Percentiles rank a stretch among this genome's conserved stretches.
These are phyloP conservation scores for Gomphus bonarii DNA, from an alignment of 1,284 basidiomycete genomes.

Conservation along the genomic window DNA sequence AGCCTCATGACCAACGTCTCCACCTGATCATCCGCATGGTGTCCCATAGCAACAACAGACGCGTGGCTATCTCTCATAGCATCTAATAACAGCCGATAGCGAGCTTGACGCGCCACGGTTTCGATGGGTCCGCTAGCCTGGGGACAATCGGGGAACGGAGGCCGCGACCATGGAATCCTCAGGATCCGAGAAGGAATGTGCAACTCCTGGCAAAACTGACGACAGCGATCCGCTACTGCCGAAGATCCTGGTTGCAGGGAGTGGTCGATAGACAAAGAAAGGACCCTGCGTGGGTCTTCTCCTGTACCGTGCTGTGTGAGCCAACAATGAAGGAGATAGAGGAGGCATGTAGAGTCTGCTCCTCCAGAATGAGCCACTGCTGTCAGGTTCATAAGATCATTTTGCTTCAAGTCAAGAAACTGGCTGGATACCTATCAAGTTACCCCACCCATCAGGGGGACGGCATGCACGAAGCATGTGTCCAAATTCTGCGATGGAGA, in stretches of 20 bases:
- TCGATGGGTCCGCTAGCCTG: slow-evolving; percentile 34
- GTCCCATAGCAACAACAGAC: slow-evolving; percentile 48
- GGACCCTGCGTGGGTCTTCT: slow-evolving; percentile 23
- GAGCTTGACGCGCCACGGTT: slow-evolving; percentile 42
- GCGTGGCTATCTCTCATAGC: slow-evolving; percentile 31
- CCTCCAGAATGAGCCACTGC: slow-evolving; percentile 72
- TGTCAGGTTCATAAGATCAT: slow-evolving; percentile 19
- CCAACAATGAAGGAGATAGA: slow-evolving; percentile 45
- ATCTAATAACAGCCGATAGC: slow-evolving; percentile 45
- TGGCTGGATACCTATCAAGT: slow-evolving; percentile 7
- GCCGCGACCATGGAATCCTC: slow-evolving; percentile 45
- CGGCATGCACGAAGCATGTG: slow-evolving; percentile 8
- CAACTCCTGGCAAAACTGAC: slow-evolving; percentile 30
- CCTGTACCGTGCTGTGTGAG: slow-evolving; percentile 21
- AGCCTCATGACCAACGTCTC: slow-evolving; percentile 68
- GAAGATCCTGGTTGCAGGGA: slow-evolving; percentile 44
- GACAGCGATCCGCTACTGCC: slow-evolving; percentile 42
- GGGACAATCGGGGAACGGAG: slow-evolving; percentile 37
- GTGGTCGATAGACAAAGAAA: slow-evolving; percentile 64
- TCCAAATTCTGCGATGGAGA: slow-evolving; percentile 15
- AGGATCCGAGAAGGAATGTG: slow-evolving; percentile 36
- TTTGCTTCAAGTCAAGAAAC: not conserved
- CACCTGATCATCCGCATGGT: slow-evolving; percentile 72
- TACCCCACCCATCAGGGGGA: slow-evolving; percentile 15
- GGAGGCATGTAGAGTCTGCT: slow-evolving; percentile 65